Percentiles rank a stretch among this genome's conserved stretches.
phyloP scores from a whole-genome alignment of 352 stramenopile genomes.

The Globisporangium heterothallicum region DNA sequence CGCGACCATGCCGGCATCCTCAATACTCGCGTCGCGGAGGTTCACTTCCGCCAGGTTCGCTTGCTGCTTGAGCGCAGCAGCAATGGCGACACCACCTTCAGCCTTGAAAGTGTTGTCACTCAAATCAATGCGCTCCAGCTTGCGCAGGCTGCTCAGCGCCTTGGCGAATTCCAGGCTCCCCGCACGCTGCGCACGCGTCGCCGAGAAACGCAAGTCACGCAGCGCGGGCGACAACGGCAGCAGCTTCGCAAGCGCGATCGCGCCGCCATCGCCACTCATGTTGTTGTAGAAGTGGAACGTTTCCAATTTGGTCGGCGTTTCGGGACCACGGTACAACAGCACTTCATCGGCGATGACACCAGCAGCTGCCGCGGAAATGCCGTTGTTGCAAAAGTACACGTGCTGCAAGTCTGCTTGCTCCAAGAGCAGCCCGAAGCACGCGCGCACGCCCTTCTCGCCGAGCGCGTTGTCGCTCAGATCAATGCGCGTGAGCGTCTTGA shows the following conservation, averaged over 20 bases:
- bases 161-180: conserved; percentile 87
- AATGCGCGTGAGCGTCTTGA: conserved; percentile 78
- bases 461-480: conserved; percentile 95
- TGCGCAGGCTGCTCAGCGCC: conserved; percentile 55
- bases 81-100: conserved; percentile 82
- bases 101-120: conserved; percentile 93
- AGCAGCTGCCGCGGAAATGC: conserved; percentile 86
- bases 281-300: conserved; percentile 98
- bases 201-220: conserved; percentile 91
- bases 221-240: conserved; percentile 82
- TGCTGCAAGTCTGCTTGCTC: conserved; percentile 72
- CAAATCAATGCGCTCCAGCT: conserved; percentile 87
- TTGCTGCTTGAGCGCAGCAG: conserved; percentile 67
- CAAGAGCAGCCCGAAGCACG: conserved; percentile 84
- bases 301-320: conserved; percentile 78
- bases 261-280: conserved; percentile 93
- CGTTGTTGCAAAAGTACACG: conserved; percentile 94
- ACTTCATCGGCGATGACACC: conserved; percentile 86
- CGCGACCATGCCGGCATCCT: conserved; percentile 84
- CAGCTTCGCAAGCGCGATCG: conserved; percentile 81
- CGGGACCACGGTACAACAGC: conserved; percentile 66
- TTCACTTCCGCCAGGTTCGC: conserved; percentile 80
- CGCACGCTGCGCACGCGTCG: conserved; percentile 81
- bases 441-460: conserved; percentile 90
- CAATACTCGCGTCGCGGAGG: conserved; percentile 87